These are phyloP conservation scores for Nemania sp. DNA, from an alignment of 2,329 filamentous ascomycete species.

Conservation along the genomic window DNA sequence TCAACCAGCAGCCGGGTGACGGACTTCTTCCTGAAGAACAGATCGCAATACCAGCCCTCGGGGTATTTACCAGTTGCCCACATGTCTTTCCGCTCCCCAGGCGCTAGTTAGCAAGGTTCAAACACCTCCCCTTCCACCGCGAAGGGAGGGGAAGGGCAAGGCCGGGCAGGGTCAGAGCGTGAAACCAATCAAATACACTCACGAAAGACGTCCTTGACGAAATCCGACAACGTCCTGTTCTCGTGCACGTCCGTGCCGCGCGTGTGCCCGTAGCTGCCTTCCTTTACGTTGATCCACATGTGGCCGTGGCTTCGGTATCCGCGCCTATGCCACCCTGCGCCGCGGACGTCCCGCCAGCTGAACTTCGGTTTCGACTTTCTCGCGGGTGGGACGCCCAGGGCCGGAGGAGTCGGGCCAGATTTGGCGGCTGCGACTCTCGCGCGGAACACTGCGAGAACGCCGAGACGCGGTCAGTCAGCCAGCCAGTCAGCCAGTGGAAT, in stretches of 20 bases:
- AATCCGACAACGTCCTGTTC: constrained; percentile 18
- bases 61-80: background rate
- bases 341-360: constrained; percentile 7
- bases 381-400: background rate
- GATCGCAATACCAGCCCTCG: constrained; percentile 21
- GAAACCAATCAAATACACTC: background rate
- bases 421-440: constrained; percentile 7
- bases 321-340: constrained; percentile 29
- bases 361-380: background rate
- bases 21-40: constrained; percentile 30
- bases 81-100: background rate
- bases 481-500: background rate
- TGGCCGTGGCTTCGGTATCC: constrained; percentile 25
- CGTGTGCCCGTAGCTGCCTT: constrained; percentile 25
- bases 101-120: background rate
- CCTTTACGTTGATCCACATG: constrained; percentile 33
- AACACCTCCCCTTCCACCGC: background rate
- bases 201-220: constrained; percentile 19
- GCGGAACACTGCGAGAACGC: constrained; percentile 3
- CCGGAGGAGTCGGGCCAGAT: background rate
- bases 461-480: background rate
- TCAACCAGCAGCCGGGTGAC: constrained; percentile 24
- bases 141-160: no score
- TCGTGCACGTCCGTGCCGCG: constrained; percentile 26
- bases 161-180: no score